phyloP scores from a whole-genome alignment of 2,329 filamentous ascomycete genomes.

The Aspergillus eucalypticola region DNA sequence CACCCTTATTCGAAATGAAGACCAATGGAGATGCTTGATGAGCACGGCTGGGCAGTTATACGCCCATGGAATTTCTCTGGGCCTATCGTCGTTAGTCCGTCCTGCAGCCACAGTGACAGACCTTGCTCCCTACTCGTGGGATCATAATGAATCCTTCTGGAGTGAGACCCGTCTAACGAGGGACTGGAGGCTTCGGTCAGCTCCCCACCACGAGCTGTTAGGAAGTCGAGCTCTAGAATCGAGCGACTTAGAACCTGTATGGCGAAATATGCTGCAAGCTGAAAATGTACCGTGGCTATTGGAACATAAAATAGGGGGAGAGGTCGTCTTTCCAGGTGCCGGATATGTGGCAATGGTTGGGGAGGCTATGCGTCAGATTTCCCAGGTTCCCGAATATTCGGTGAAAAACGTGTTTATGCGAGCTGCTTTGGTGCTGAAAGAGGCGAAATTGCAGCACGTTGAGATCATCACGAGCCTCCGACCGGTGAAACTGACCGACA shows the following conservation, averaged over 20 bases:
- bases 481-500: conserved; percentile 17
- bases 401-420: neutral
- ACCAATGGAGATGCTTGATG: neutral
- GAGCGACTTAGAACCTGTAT: conserved; percentile 36
- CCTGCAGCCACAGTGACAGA: conserved; percentile 21
- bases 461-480: conserved; percentile 25
- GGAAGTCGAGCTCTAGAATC: conserved; percentile 32
- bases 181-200: conserved; percentile 20
- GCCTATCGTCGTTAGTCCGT: conserved; percentile 26
- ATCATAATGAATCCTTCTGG: conserved; percentile 16
- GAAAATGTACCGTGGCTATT: conserved; percentile 6
- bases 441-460: neutral
- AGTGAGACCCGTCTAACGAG: conserved; percentile 24
- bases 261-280: conserved; percentile 38
- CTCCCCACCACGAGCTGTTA: conserved; percentile 28
- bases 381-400: neutral
- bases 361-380: conserved; percentile 36
- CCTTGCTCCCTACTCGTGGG: conserved; percentile 32
- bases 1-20: neutral
- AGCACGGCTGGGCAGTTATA: neutral
- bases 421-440: conserved; percentile 19
- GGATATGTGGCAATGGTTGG: conserved; percentile 48
- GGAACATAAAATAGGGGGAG: conserved; percentile 40
- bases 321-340: conserved; percentile 47
- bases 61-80: conserved; percentile 16